These are phyloP conservation scores for Teratosphaeria destructans DNA, from an alignment of 2,329 filamentous ascomycete species.

Conservation along the genomic window DNA sequence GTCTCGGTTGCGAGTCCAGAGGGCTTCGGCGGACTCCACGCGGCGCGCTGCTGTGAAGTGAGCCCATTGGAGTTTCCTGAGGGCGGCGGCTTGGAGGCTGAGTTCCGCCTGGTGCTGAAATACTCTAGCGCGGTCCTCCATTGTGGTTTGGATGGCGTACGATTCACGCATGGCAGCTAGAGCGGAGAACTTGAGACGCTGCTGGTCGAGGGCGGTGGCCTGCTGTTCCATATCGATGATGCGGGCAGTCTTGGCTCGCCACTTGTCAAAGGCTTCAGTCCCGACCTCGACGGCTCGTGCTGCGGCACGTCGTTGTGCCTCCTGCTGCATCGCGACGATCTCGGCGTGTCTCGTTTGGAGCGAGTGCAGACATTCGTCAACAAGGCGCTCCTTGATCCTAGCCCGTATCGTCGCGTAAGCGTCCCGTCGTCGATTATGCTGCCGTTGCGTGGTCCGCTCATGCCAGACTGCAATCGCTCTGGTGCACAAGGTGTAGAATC, in stretches of 20 bases:
- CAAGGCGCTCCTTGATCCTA: constrained; percentile 44
- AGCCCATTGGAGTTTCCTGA: constrained; percentile 49
- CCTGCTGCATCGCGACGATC: constrained; percentile 28
- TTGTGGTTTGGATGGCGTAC: constrained; percentile 13
- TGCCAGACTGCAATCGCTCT: constrained; percentile 43
- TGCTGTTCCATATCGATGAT: constrained; percentile 19
- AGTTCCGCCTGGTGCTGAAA: constrained; percentile 39
- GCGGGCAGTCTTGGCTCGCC: constrained; percentile 23
- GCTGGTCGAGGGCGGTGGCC: constrained; percentile 20
- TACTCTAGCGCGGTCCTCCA: constrained; percentile 34
- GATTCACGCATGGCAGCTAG: constrained; percentile 23
- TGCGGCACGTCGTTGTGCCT: constrained; percentile 29
- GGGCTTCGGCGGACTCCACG: constrained; percentile 42
- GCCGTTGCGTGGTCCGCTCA: constrained; percentile 38
- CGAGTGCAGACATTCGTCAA: constrained; percentile 29
- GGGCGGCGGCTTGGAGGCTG: constrained; percentile 34
- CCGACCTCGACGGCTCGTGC: constrained; percentile 25
- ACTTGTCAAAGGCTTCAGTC: constrained; percentile 24
- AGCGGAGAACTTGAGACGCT: constrained; percentile 24
- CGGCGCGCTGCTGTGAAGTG: constrained; percentile 45
- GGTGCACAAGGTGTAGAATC: constrained; percentile 46
- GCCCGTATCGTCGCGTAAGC: constrained; percentile 46
- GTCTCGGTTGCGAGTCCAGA: constrained; percentile 43
- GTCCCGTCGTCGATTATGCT: constrained; percentile 44
- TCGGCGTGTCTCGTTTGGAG: constrained; percentile 29